phyloP scores from a whole-genome alignment of 1,139 yeast species.

The Zygosaccharomyces sapae region DNA sequence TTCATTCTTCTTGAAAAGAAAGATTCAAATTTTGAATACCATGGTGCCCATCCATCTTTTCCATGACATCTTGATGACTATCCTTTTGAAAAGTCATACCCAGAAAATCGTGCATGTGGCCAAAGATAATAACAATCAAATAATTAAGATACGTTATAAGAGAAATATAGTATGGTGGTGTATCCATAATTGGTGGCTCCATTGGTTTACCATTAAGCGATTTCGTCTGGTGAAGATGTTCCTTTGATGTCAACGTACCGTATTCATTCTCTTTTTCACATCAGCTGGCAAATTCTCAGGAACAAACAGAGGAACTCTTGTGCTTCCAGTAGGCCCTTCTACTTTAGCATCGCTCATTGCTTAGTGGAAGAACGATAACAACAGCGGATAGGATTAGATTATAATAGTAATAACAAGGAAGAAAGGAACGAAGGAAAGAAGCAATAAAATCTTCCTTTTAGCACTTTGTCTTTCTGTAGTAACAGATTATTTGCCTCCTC shows the following conservation, averaged over 20 bases:
- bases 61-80: conserved; percentile 62
- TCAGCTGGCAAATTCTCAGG: conserved; percentile 41
- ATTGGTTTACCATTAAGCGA: conserved; percentile 48
- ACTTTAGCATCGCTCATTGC: conserved; percentile 2
- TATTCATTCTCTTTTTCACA: conserved; percentile 58
- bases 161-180: conserved; percentile 79
- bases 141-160: conserved; percentile 81
- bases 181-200: conserved; percentile 61
- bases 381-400: background rate
- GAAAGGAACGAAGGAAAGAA: background rate
- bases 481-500: background rate
- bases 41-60: conserved; percentile 91
- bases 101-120: conserved; percentile 84
- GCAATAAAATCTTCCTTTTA: background rate
- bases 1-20: conserved; percentile 91
- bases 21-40: conserved; percentile 90
- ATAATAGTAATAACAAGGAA: background rate
- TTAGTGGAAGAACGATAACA: background rate
- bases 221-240: conserved; percentile 53
- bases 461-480: background rate
- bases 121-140: conserved; percentile 75
- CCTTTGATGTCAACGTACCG: conserved; percentile 56
- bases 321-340: background rate
- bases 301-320: conserved; percentile 34
- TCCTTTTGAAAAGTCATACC: conserved; percentile 70